Conservation (phyloP, 441 rosid genomes). For the Bocquillonia castaneifolia region DNA sequence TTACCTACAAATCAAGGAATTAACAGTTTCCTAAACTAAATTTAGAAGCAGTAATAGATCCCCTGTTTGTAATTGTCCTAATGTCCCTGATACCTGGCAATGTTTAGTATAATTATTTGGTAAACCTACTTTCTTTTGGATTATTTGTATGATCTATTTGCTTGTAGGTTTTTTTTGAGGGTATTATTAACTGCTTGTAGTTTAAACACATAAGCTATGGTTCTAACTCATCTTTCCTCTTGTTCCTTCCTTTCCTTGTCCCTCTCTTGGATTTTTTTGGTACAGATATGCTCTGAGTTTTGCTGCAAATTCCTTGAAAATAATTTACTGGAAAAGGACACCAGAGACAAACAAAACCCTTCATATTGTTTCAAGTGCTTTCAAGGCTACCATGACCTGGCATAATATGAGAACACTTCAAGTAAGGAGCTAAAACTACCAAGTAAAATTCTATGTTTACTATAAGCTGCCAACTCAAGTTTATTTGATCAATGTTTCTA, state of each 20-base stretch:
- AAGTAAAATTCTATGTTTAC: conserved; percentile 9
- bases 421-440: conserved; percentile 36
- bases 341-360: conserved; percentile 70
- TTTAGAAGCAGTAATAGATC: neutral
- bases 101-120: neutral
- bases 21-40: neutral
- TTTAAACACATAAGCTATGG: neutral
- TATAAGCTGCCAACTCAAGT: no score
- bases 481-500: no score
- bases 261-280: conserved; percentile 4
- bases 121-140: neutral
- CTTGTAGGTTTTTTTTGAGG: no score
- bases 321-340: conserved; percentile 67
- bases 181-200: no score
- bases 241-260: neutral
- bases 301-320: conserved; percentile 75
- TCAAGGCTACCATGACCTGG: conserved; percentile 79
- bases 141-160: neutral
- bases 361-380: conserved; percentile 79
- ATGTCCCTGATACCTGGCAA: neutral
- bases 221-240: neutral
- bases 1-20: no score
- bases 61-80: neutral
- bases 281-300: conserved; percentile 78
- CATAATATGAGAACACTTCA: conserved; percentile 92